phyloP scores from a whole-genome alignment of 768 basidiomycete species.

The Xerocomellus intermedius region DNA sequence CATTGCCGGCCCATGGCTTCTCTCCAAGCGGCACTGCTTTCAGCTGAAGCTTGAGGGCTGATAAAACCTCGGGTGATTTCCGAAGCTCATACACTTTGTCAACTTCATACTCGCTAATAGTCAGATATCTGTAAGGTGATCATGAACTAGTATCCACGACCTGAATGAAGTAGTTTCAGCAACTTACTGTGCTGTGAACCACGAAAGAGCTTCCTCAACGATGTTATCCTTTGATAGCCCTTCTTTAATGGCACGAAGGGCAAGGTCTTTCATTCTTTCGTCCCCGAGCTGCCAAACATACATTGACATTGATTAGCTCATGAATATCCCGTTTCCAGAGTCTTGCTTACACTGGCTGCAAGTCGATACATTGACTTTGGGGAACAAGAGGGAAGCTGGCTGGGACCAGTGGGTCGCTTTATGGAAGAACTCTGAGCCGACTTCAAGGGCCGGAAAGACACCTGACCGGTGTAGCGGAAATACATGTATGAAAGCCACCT shows the following conservation, averaged over 20 bases:
- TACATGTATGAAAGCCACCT: conserved; percentile 30
- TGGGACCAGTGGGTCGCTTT: background rate
- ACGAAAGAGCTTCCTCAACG: conserved; percentile 30
- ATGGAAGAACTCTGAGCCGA: conserved; percentile 8
- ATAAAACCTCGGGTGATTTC: conserved; percentile 19
- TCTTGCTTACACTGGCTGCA: conserved; percentile 23
- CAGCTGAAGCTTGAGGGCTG: conserved; percentile 23
- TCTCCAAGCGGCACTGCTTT: conserved; percentile 23
- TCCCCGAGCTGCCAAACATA: conserved; percentile 22
- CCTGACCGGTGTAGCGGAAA: conserved; percentile 32
- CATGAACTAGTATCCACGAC: background rate
- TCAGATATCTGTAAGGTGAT: conserved; percentile 12
- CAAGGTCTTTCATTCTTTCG: conserved; percentile 25
- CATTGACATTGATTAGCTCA: background rate
- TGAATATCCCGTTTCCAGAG: background rate
- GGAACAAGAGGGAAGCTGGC: conserved; percentile 23
- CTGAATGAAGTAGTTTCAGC: background rate
- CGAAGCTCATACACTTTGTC: conserved; percentile 20
- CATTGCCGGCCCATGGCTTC: conserved; percentile 25
- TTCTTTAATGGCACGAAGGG: conserved; percentile 23
- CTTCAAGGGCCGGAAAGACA: conserved; percentile 26
- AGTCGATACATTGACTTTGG: conserved; percentile 41
- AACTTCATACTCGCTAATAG: conserved; percentile 16
- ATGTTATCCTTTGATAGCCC: conserved; percentile 25
- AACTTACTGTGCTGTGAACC: conserved; percentile 33